Percentiles rank a stretch among this genome's conserved stretches.
Conservation (phyloP, 805 yeast genomes). For the Vanderwaltozyma tropicalis region DNA sequence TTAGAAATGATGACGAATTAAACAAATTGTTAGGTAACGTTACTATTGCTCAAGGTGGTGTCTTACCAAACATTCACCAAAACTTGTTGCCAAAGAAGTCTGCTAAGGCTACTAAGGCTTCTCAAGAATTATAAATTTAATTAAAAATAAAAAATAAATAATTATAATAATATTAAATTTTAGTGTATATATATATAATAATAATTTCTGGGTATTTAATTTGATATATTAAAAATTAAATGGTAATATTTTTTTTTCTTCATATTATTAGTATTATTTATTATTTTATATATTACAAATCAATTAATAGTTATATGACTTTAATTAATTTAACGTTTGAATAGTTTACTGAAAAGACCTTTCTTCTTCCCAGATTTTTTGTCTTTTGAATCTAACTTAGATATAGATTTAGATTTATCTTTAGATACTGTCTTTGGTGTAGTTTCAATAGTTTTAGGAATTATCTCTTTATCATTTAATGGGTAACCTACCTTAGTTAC, state of each 20-base stretch:
- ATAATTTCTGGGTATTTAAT: constrained; percentile 3
- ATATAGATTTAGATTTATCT: neutral
- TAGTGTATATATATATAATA: constrained; percentile 4
- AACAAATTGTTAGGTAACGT: constrained; percentile 89
- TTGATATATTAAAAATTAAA: constrained; percentile 1
- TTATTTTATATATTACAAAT: too few relatives aligned
- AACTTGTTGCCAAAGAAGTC: constrained; percentile 79
- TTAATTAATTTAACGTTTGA: constrained; percentile 1
- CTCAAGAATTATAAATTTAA: constrained; percentile 48
- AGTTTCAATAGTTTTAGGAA: neutral
- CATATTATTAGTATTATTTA: too few relatives aligned
- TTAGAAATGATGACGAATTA: constrained; percentile 97
- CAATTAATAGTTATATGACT: too few relatives aligned
- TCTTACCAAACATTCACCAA: constrained; percentile 92
- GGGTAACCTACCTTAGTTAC: neutral
- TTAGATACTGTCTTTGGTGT: neutral
- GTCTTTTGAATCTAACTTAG: neutral
- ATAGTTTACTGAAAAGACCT: constrained; percentile 2
- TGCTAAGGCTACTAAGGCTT: constrained; percentile 48
- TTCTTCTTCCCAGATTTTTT: constrained; percentile 1
- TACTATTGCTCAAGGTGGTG: constrained; percentile 99
- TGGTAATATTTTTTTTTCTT: neutral
- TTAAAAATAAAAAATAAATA: neutral
- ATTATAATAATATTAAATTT: neutral
- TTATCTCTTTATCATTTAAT: neutral